Percentiles rank a stretch among this genome's conserved stretches.
Conservation (phyloP, 2,329 filamentous ascomycete genomes). For the Didymella arachidicola region DNA sequence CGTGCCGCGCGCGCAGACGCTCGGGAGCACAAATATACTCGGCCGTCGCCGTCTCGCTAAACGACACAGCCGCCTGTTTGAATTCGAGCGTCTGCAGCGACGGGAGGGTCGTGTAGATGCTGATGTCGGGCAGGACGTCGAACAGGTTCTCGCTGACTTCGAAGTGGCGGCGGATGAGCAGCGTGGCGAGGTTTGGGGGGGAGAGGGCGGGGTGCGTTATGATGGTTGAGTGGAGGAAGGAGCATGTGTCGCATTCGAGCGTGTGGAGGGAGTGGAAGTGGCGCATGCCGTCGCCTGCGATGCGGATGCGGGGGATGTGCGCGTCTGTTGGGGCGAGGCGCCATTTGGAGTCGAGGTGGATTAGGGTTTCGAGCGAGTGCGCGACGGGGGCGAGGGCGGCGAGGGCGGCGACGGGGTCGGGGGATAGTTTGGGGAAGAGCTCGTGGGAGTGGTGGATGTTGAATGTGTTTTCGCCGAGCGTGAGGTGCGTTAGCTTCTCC, state of each 20-base stretch:
- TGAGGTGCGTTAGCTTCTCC: slow-evolving; percentile 40
- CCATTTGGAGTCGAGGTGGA: slow-evolving; percentile 40
- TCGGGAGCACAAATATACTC: slow-evolving; percentile 39
- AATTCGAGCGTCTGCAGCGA: slow-evolving; percentile 42
- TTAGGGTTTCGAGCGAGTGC: slow-evolving; percentile 43
- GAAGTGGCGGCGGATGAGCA: slow-evolving; percentile 38
- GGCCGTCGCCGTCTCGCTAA: slow-evolving; percentile 17
- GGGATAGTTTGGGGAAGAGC: slow-evolving; percentile 29
- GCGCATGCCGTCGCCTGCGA: slow-evolving; percentile 41
- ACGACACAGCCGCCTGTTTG: slow-evolving; percentile 30
- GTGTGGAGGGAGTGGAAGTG: slow-evolving; percentile 41
- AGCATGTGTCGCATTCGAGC: slow-evolving; percentile 42
- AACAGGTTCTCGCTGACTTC: slow-evolving; percentile 35
- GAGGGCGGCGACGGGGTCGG: slow-evolving; percentile 27
- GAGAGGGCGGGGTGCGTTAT: slow-evolving; percentile 37
- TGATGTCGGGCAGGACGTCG: slow-evolving; percentile 37
- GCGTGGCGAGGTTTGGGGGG: slow-evolving; percentile 40
- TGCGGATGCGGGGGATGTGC: slow-evolving; percentile 24
- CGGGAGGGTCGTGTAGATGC: slow-evolving; percentile 35
- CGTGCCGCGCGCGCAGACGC: slow-evolving; percentile 37
- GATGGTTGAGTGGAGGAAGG: slow-evolving; percentile 41
- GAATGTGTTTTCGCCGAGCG: slow-evolving; percentile 46
- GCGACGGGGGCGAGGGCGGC: slow-evolving; percentile 39
- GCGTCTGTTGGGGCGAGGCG: slow-evolving; percentile 23
- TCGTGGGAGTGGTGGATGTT: slow-evolving; percentile 29